Conservation (phyloP, 768 basidiomycete genomes). For the Panaeolus papilionaceus region DNA sequence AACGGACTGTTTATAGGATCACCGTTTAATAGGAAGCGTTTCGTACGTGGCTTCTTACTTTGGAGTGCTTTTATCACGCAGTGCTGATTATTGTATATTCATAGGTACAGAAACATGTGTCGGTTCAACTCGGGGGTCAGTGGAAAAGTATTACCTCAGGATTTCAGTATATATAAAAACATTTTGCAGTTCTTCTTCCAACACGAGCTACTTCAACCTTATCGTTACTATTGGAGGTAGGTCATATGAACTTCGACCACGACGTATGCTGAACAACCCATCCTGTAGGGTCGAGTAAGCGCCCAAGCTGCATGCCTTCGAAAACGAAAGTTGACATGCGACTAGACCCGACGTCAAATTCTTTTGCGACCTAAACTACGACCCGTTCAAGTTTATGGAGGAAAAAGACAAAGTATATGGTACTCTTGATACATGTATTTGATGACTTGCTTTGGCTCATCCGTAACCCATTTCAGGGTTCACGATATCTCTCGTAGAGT, state of each 20-base stretch:
- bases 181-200: slow-evolving; percentile 76
- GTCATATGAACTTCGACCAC: slow-evolving; percentile 18
- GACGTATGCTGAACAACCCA: slow-evolving; percentile 12
- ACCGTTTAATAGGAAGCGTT: slow-evolving; percentile 61
- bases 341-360: slow-evolving; percentile 75
- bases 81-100: neutral
- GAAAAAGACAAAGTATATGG: slow-evolving; percentile 60
- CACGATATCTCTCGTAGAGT: slow-evolving; percentile 81
- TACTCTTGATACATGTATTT: slow-evolving; percentile 22
- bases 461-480: slow-evolving; percentile 57
- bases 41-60: slow-evolving; percentile 53
- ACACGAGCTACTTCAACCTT: slow-evolving; percentile 76
- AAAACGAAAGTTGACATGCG: slow-evolving; percentile 12
- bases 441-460: neutral
- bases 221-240: slow-evolving; percentile 84
- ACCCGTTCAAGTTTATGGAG: slow-evolving; percentile 85
- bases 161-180: neutral
- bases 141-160: slow-evolving; percentile 15
- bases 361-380: slow-evolving; percentile 78
- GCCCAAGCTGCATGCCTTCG: slow-evolving; percentile 3
- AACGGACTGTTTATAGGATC: slow-evolving; percentile 8
- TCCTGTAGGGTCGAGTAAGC: slow-evolving; percentile 72
- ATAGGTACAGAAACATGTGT: slow-evolving; percentile 93
- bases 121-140: slow-evolving; percentile 90
- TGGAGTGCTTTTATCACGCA: neutral